These are phyloP conservation scores for Aspergillus campestris DNA, from an alignment of 495 filamentous ascomycete species.

Conservation along the genomic window DNA sequence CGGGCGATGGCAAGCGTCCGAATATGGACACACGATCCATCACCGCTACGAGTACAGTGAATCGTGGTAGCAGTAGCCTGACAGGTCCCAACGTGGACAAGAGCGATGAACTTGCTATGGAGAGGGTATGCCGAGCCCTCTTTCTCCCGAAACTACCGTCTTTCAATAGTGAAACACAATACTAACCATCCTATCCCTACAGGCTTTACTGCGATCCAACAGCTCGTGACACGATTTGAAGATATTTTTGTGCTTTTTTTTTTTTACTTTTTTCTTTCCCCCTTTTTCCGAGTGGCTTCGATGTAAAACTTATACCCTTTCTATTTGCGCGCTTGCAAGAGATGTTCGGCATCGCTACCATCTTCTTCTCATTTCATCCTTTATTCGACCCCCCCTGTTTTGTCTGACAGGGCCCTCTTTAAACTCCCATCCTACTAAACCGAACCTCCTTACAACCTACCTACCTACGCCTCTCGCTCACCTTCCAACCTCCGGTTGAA, in stretches of 20 bases:
- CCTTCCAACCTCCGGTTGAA: too few species aligned
- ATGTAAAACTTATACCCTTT: slow-evolving; percentile 22
- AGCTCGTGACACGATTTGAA: slow-evolving; percentile 25
- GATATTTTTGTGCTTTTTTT: slow-evolving; percentile 11
- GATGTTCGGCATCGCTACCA: slow-evolving; percentile 8
- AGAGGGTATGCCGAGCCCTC: slow-evolving; percentile 50
- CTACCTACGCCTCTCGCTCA: too few species aligned
- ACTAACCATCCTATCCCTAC: slow-evolving; percentile 10
- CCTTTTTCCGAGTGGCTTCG: slow-evolving; percentile 15
- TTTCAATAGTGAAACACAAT: not conserved
- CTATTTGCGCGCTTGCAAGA: slow-evolving; percentile 18
- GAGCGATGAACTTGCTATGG: slow-evolving; percentile 59
- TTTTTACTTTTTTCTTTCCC: slow-evolving; percentile 5
- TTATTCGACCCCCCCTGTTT: not conserved
- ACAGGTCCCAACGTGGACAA: slow-evolving; percentile 56
- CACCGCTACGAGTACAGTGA: slow-evolving; percentile 53
- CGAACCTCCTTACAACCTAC: too few species aligned
- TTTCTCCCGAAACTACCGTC: slow-evolving; percentile 10
- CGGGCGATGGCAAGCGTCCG: slow-evolving; percentile 21
- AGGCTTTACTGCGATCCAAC: slow-evolving; percentile 34
- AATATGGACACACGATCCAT: slow-evolving; percentile 47
- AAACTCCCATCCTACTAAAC: not conserved
- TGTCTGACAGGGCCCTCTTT: not conserved
- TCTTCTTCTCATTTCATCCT: not conserved
- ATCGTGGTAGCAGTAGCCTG: slow-evolving; percentile 39